These are phyloP conservation scores for Mucor lusitanicus DNA, from an alignment of 371 early-diverging fungal species.

Conservation along the genomic window DNA sequence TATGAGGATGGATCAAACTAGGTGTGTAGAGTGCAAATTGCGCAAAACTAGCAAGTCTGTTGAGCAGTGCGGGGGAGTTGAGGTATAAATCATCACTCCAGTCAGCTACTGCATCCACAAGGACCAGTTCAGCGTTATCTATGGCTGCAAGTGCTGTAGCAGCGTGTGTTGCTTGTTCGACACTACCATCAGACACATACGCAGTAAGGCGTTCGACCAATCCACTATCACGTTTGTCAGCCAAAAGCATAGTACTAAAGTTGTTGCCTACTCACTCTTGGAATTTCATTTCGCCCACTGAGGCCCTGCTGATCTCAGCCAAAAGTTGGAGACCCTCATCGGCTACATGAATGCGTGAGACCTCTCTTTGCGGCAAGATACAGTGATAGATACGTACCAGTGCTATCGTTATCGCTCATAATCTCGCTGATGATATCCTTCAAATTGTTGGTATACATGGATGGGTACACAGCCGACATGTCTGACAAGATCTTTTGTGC, in stretches of 20 bases:
- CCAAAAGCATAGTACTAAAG: not conserved
- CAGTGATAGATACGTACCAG: not conserved
- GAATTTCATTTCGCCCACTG: slow-evolving; percentile 47
- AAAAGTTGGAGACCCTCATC: slow-evolving; percentile 66
- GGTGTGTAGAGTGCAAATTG: slow-evolving; percentile 62
- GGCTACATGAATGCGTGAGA: slow-evolving; percentile 18
- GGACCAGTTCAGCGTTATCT: slow-evolving; percentile 12
- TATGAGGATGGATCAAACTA: slow-evolving; percentile 42
- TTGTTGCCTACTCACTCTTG: slow-evolving; percentile 19
- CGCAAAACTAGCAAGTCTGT: slow-evolving; percentile 53
- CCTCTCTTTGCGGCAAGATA: not conserved
- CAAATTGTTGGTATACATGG: slow-evolving; percentile 14
- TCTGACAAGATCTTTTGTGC: slow-evolving; percentile 35
- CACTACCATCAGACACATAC: slow-evolving; percentile 50
- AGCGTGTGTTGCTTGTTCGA: slow-evolving; percentile 62
- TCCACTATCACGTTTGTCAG: slow-evolving; percentile 18
- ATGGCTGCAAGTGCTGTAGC: slow-evolving; percentile 60
- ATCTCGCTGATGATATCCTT: slow-evolving; percentile 15
- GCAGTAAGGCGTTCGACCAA: slow-evolving; percentile 41
- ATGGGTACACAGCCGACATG: slow-evolving; percentile 20
- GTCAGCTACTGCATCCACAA: slow-evolving; percentile 12
- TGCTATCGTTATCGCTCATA: slow-evolving; percentile 8
- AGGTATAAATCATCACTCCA: slow-evolving; percentile 31
- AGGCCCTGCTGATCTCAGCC: slow-evolving; percentile 60
- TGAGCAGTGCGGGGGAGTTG: slow-evolving; percentile 29